Conservation (phyloP, 805 yeast species). For the Spathaspora girioi region DNA sequence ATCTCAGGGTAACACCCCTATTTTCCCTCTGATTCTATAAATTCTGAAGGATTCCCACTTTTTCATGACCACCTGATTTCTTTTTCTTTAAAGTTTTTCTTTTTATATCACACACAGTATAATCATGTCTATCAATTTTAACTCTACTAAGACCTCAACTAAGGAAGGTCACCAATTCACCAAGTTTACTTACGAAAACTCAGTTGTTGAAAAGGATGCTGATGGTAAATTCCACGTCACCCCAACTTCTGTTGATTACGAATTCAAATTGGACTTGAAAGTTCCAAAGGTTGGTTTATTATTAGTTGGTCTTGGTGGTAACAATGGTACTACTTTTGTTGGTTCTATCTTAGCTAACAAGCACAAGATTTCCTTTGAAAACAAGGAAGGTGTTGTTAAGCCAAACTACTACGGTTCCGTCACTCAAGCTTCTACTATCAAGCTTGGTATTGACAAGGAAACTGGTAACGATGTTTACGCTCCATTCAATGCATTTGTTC, state of each 20-base stretch:
- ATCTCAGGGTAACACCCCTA: not conserved
- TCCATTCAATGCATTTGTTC: slow-evolving; percentile 86
- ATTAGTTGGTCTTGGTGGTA: slow-evolving; percentile 95
- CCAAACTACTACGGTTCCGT: slow-evolving; percentile 93
- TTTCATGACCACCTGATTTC: not conserved
- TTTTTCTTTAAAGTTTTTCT: not conserved
- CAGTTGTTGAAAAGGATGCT: slow-evolving; percentile 56
- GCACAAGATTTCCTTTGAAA: slow-evolving; percentile 70
- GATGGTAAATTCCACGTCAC: slow-evolving; percentile 59
- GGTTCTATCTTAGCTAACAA: slow-evolving; percentile 86
- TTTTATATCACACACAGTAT: not conserved
- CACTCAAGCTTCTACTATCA: slow-evolving; percentile 87
- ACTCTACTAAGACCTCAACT: slow-evolving; percentile 50
- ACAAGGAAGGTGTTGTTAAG: slow-evolving; percentile 69
- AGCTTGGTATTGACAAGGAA: slow-evolving; percentile 75
- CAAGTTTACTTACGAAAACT: slow-evolving; percentile 69
- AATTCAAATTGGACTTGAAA: slow-evolving; percentile 79
- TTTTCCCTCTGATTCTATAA: not conserved
- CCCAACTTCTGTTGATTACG: slow-evolving; percentile 69
- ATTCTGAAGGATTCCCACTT: not conserved
- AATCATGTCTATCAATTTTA: slow-evolving; percentile 42
- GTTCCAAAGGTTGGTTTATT: slow-evolving; percentile 84
- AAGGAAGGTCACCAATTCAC: slow-evolving; percentile 52
- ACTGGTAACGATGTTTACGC: slow-evolving; percentile 82
- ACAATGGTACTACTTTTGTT: slow-evolving; percentile 89